These are phyloP conservation scores for Ogataea hybrid DNA, from an alignment of 1,139 yeast species.

Conservation along the genomic window DNA sequence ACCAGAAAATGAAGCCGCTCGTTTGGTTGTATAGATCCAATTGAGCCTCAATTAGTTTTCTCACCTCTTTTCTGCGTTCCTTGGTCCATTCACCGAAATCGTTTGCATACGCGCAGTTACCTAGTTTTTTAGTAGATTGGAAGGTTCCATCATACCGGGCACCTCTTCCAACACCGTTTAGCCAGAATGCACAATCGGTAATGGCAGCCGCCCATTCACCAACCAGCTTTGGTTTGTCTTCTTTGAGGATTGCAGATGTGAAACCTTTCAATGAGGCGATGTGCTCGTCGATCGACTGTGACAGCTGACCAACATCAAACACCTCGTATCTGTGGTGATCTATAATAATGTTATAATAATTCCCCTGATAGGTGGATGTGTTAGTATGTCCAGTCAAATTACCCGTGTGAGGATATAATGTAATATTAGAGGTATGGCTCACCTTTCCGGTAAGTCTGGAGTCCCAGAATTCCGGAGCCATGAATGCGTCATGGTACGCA, in stretches of 20 bases:
- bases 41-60: conserved; percentile 84
- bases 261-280: conserved; percentile 58
- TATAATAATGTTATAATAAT: conserved; percentile 63
- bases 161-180: conserved; percentile 88
- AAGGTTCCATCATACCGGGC: conserved; percentile 80
- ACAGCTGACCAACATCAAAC: conserved; percentile 62
- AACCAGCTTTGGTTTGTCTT: conserved; percentile 69
- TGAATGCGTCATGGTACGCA: conserved; percentile 75
- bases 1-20: conserved; percentile 91
- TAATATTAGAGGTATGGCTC: conserved; percentile 10
- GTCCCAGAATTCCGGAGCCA: conserved; percentile 61
- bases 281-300: conserved; percentile 57
- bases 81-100: conserved; percentile 61
- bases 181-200: conserved; percentile 90
- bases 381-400: conserved; percentile 9
- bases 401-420: conserved; percentile 31
- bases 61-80: conserved; percentile 53
- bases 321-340: conserved; percentile 96
- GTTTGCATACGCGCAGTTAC: conserved; percentile 61
- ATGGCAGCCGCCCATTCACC: conserved; percentile 97
- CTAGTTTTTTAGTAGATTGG: conserved; percentile 49
- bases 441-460: conserved; percentile 28
- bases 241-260: conserved; percentile 51
- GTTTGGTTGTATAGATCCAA: conserved; percentile 74
- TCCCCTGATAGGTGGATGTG: conserved; percentile 20